Evolutionary conservation across 331 rosid species (phyloP), one percentile per base, ranked within the genome.

Genomic region (Quercus tomentella): DNA sequence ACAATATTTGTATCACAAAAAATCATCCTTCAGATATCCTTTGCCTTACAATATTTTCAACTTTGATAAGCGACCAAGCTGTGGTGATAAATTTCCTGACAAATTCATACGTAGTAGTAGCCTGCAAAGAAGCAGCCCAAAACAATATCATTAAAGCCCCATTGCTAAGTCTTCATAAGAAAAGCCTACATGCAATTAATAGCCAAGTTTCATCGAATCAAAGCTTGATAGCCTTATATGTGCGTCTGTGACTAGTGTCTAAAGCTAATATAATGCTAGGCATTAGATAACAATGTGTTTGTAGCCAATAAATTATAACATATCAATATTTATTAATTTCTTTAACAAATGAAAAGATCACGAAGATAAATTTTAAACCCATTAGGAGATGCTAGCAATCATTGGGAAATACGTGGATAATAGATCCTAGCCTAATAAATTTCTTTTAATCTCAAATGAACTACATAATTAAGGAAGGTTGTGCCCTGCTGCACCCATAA

Each of bases 1-100:
- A 18, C 4, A 45, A 35, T 2, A 9, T 23, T 61, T 26, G 22
- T 52, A 56, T 7, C 22, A 26, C 16, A 61, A 37, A 54, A 25
- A 26, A 21, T 49, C 21, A 61, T 7, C 14, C n/a, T 52, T 74
- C 12, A 26, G 21, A 5, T 11, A 25, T 58, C 28, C 23, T 57
- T 54, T 31, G 33, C 77, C 89, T 74, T 82, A 88, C 92, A 88
- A 25, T 77, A 79, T 87, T 77, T 2, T 55, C 84, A 86, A 28
- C 25, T 70, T 8, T 52, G 88, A 83, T 56, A 88, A 80, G 49
- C 76, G 80, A 18, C 89, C 88, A 54, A 86, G 88, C 78, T 87
- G 82, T 2, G 92, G 89, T 25, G 92, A 86, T 49, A 88, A 76
- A 26, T 20, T 73, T 79, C 92, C 92, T 2, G 79, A 74, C 14